Evolutionary conservation across 2,329 filamentous ascomycete genomes (phyloP).

Genomic region (Aspergillus persii): DNA sequence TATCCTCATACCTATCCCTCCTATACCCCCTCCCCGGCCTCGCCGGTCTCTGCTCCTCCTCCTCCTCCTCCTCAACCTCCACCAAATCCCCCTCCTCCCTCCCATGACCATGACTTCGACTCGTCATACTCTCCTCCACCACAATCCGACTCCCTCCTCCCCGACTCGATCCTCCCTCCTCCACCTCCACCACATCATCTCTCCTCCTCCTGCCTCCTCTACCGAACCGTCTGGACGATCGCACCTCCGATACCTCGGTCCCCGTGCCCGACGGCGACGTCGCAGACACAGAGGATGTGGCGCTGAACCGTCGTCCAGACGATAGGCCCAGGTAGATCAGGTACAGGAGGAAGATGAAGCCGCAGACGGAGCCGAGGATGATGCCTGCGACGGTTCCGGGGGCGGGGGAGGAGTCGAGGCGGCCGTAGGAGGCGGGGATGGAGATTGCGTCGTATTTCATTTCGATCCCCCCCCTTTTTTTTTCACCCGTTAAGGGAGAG

Average conservation of each 20-base stretch:
- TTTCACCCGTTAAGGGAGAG: background rate
- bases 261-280: constrained; percentile 17
- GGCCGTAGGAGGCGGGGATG: constrained; percentile 62
- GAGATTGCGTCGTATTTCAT: constrained; percentile 37
- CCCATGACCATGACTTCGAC: constrained; percentile 34
- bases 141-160: constrained; percentile 19
- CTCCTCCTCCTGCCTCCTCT: constrained; percentile 10
- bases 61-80: constrained; percentile 57
- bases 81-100: constrained; percentile 36
- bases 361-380: constrained; percentile 48
- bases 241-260: constrained; percentile 30
- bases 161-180: constrained; percentile 24
- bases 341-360: constrained; percentile 54
- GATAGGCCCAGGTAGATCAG: constrained; percentile 53
- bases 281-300: constrained; percentile 14
- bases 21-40: constrained; percentile 41
- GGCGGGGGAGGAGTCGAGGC: constrained; percentile 51
- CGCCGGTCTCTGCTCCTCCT: constrained; percentile 26
- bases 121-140: constrained; percentile 24
- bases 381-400: constrained; percentile 62
- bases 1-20: constrained; percentile 43
- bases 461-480: too few species aligned
- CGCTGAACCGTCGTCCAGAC: constrained; percentile 37
- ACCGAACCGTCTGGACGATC: constrained; percentile 14
- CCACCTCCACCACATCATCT: constrained; percentile 34